These are phyloP conservation scores for Anethum foeniculum DNA, from an alignment of 140 eudicot genomes.

Conservation along the genomic window DNA sequence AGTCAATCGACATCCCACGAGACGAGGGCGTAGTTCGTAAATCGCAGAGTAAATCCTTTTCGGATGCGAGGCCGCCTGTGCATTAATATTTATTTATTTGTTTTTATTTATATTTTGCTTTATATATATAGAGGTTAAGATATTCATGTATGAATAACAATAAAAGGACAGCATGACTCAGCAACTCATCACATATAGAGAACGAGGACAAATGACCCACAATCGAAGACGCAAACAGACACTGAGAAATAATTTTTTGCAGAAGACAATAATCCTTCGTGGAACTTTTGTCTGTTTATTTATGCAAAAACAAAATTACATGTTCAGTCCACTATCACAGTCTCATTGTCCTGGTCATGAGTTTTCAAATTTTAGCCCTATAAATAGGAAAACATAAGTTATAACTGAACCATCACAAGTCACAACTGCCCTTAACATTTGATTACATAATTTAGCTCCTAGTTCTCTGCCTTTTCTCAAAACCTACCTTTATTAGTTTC, in stretches of 20 bases:
- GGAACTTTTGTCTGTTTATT: conserved; percentile 14
- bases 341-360: neutral
- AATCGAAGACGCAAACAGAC: conserved; percentile 1
- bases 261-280: neutral
- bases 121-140: neutral
- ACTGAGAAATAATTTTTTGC: neutral
- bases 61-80: neutral
- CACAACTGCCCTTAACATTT: neutral
- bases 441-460: neutral
- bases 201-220: neutral
- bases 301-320: conserved; percentile 5
- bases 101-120: neutral
- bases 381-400: neutral
- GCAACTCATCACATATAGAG: neutral
- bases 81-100: neutral
- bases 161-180: conserved; percentile 4
- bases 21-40: neutral
- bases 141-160: neutral
- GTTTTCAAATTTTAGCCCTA: neutral
- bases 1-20: neutral
- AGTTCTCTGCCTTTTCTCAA: neutral
- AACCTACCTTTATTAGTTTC: neutral
- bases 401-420: neutral
- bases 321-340: conserved; percentile 8
- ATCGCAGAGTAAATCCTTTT: neutral